Evolutionary conservation across 2,329 filamentous ascomycete genomes (phyloP).

Genomic region (Beauveria brongniartii): DNA sequence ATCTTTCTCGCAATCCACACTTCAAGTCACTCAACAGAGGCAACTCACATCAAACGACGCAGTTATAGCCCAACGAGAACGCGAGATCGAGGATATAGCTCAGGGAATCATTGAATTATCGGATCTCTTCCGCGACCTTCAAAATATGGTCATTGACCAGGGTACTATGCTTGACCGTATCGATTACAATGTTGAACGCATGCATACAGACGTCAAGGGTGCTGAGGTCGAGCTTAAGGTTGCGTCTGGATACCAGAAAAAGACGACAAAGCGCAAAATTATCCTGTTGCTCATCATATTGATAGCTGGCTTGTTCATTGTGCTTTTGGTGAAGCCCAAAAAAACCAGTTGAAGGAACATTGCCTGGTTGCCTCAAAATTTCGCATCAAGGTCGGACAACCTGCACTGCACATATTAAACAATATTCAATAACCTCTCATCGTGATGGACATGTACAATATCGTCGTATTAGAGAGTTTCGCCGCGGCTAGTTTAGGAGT

Average conservation of each 20-base stretch:
- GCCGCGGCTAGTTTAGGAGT: background rate
- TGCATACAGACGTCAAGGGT: conserved; percentile 86
- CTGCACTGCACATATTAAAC: background rate
- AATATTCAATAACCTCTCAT: background rate
- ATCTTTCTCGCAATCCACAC: conserved; percentile 80
- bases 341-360: conserved; percentile 22
- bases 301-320: conserved; percentile 78
- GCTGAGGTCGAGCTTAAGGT: conserved; percentile 89
- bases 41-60: conserved; percentile 69
- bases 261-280: conserved; percentile 82
- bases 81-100: conserved; percentile 95
- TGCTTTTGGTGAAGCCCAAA: conserved; percentile 74
- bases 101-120: conserved; percentile 96
- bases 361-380: background rate
- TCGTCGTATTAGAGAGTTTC: background rate
- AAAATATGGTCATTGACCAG: conserved; percentile 90
- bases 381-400: background rate
- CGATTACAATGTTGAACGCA: conserved; percentile 95
- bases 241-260: conserved; percentile 81
- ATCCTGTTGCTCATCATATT: conserved; percentile 82
- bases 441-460: conserved; percentile 4
- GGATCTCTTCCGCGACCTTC: conserved; percentile 92
- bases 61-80: conserved; percentile 82
- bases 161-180: conserved; percentile 88
- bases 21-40: conserved; percentile 69